These are phyloP conservation scores for Chrysoporthe puriensis DNA, from an alignment of 2,329 filamentous ascomycete species.

Conservation along the genomic window DNA sequence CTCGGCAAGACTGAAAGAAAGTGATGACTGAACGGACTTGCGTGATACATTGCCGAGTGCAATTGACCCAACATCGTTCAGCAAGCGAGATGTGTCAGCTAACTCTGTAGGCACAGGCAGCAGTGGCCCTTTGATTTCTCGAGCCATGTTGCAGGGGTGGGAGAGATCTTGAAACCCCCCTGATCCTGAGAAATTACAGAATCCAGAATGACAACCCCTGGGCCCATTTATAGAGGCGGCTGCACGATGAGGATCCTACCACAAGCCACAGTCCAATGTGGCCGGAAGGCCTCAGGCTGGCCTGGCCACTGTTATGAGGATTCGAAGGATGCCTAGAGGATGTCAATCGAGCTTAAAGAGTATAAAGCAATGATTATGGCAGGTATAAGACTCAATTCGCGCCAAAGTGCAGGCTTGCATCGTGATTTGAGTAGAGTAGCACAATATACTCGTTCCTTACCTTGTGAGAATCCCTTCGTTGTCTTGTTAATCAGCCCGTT, in stretches of 20 bases:
- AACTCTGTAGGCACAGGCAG: background rate
- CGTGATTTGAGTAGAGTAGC: background rate
- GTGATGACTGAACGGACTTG: background rate
- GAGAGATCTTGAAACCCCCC: slow-evolving; percentile 1
- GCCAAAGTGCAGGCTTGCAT: background rate
- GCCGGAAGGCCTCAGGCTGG: background rate
- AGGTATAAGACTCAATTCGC: background rate
- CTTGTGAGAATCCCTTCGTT: background rate
- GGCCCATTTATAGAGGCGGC: background rate
- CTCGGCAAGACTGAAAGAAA: background rate
- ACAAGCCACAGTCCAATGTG: background rate
- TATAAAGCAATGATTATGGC: background rate
- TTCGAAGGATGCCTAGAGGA: background rate
- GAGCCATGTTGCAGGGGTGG: background rate
- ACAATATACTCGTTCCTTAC: background rate
- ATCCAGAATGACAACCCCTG: background rate
- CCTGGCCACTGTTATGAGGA: background rate
- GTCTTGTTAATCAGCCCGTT: background rate
- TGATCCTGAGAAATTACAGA: background rate
- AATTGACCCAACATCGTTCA: background rate
- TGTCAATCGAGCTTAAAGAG: background rate
- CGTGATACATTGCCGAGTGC: background rate
- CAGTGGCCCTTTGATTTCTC: background rate
- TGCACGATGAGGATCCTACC: background rate
- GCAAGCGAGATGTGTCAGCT: background rate